Conservation (phyloP, 768 basidiomycete species). For the Tricholoma furcatifolium region DNA sequence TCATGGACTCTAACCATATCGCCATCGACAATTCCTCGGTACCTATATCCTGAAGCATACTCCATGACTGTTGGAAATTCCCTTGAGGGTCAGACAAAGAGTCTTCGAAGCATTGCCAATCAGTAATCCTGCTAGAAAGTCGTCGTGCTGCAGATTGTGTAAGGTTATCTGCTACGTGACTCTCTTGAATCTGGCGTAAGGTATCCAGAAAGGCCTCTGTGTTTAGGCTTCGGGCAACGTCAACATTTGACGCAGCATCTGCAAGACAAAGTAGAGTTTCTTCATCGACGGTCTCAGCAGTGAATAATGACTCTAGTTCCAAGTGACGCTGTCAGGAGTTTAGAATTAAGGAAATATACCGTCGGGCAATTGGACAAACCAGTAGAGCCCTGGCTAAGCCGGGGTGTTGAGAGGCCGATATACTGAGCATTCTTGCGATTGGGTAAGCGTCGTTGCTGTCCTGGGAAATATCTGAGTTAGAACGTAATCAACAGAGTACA, state of each 20-base stretch:
- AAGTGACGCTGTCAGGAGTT: slow-evolving; percentile 47
- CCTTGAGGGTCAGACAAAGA: slow-evolving; percentile 53
- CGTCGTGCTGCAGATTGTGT: slow-evolving; percentile 45
- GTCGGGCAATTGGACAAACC: slow-evolving; percentile 26
- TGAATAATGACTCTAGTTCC: slow-evolving; percentile 54
- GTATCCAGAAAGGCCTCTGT: slow-evolving; percentile 39
- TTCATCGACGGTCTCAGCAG: slow-evolving; percentile 50
- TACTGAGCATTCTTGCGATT: slow-evolving; percentile 60
- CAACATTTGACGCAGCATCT: slow-evolving; percentile 63
- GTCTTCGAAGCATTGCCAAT: slow-evolving; percentile 64
- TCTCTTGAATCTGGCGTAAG: slow-evolving; percentile 36
- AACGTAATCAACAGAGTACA: neutral
- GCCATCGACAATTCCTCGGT: slow-evolving; percentile 67
- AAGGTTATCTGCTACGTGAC: slow-evolving; percentile 35
- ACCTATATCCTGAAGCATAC: slow-evolving; percentile 59
- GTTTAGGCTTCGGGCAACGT: slow-evolving; percentile 57
- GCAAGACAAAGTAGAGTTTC: slow-evolving; percentile 54
- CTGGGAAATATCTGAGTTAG: slow-evolving; percentile 28
- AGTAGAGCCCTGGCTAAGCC: slow-evolving; percentile 47
- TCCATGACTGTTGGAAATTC: slow-evolving; percentile 47
- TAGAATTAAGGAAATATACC: neutral
- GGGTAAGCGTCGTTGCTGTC: slow-evolving; percentile 55
- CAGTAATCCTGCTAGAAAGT: slow-evolving; percentile 47
- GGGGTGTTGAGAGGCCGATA: slow-evolving; percentile 66
- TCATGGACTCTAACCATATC: slow-evolving; percentile 71